Evolutionary conservation across 106 monocot species (phyloP), one percentile per base, ranked within the genome.

Genomic region (Agapanthus africanus): DNA sequence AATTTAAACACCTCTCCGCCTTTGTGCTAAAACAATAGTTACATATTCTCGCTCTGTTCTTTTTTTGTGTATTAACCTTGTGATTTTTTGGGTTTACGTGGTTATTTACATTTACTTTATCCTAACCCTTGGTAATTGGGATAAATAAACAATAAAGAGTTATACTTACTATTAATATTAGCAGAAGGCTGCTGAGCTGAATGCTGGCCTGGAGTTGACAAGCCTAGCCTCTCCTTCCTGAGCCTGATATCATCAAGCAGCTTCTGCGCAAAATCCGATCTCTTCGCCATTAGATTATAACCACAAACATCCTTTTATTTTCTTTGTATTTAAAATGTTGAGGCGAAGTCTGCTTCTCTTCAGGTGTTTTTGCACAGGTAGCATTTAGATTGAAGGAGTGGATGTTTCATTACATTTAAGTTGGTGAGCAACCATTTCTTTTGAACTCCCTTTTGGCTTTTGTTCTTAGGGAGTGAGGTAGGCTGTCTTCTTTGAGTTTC

Each of bases 191-290:
- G 42, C 34, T 26, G 31, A 3, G 35, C 54, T 21, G 59, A 40
- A 40, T 14, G 68, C 23, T 21, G 52, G 30, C 46, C 50, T 19
- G 73, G 59, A 15, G 74, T 32, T 14, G 25, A n/a, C 6, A 65
- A 63, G 13, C 79, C 83, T 61, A 83, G 66, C 75, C 30, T 65
- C 68, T 83, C 79, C 68, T 79, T 75, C 35, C 83, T 40, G 7
- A 62, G 11, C 28, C 83, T 65, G 41, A 83, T 70, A 65, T 83
- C 83, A 46, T 71, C 75, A 11, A 83, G 61, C 66, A 83, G 75
- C 51, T 83, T 83, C 69, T 83, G 83, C 10, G 79, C 49, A 34
- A 83, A 83, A 68, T 83, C 83, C n/a, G 79, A 46, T 35, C 71
- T 67, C 75, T 36, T 75, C 35, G 75, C 75, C 83, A 83, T 83